Conservation (phyloP, 202 grass and related monocot species). For the Saccharum hybrid region DNA sequence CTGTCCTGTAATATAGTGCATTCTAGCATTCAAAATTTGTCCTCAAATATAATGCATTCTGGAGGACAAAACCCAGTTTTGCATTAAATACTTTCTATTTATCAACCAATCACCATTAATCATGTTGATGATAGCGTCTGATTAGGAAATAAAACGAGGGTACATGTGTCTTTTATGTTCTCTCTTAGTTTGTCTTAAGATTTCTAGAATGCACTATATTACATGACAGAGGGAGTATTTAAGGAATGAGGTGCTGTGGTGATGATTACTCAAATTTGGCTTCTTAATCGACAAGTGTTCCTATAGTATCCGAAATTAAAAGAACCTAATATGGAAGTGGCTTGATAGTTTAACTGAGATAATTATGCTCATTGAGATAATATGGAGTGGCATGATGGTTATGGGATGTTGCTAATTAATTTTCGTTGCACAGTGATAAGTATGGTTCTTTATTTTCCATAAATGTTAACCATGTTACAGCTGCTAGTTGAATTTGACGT, state of each 20-base stretch:
- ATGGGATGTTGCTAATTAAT: constrained; percentile 9
- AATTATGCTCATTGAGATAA: not conserved
- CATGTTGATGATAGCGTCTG: too few species aligned
- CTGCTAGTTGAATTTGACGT: not conserved
- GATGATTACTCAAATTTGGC: constrained; percentile 11
- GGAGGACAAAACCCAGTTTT: too few species aligned
- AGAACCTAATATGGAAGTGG: not conserved
- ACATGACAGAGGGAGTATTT: not conserved
- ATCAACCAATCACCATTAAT: too few species aligned
- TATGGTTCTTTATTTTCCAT: not conserved
- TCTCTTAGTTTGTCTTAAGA: too few species aligned
- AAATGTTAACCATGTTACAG: constrained; percentile 3
- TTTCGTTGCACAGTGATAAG: not conserved
- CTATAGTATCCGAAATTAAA: not conserved
- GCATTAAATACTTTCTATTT: too few species aligned
- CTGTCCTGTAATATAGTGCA: too few species aligned
- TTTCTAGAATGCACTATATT: too few species aligned
- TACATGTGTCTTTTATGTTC: too few species aligned
- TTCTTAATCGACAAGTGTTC: not conserved
- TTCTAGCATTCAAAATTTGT: too few species aligned
- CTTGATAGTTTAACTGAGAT: not conserved
- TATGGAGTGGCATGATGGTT: not conserved
- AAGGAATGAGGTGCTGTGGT: not conserved
- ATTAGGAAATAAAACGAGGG: too few species aligned
- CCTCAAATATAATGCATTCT: too few species aligned